Conservation (phyloP, 2,329 filamentous ascomycete species). For the Pseudogymnoascus destructans region DNA sequence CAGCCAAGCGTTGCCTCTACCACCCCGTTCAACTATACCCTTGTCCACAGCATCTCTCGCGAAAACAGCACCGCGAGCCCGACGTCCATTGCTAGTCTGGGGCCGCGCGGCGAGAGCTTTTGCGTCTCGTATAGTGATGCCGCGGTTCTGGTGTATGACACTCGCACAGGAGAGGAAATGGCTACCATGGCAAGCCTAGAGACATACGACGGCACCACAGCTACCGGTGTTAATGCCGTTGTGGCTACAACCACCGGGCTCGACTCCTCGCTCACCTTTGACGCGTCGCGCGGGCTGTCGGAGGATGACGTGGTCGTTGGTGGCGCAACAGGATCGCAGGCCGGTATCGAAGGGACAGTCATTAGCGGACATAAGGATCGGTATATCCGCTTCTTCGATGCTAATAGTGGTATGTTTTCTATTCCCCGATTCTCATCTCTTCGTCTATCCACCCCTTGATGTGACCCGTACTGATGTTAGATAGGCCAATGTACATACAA, state of each 20-base stretch:
- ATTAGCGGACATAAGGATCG: slow-evolving; percentile 95
- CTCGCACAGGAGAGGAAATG: slow-evolving; percentile 78
- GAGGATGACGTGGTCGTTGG: slow-evolving; percentile 60
- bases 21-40: slow-evolving; percentile 75
- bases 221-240: slow-evolving; percentile 77
- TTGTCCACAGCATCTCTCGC: slow-evolving; percentile 75
- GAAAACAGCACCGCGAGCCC: slow-evolving; percentile 59
- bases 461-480: background rate
- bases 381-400: slow-evolving; percentile 94
- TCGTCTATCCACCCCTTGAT: background rate
- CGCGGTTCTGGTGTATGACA: slow-evolving; percentile 83
- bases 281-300: slow-evolving; percentile 47
- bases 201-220: slow-evolving; percentile 79
- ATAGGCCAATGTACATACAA: slow-evolving; percentile 97
- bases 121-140: slow-evolving; percentile 89
- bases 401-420: slow-evolving; percentile 75
- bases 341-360: slow-evolving; percentile 79
- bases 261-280: slow-evolving; percentile 48
- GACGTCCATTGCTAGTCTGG: slow-evolving; percentile 87
- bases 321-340: slow-evolving; percentile 66
- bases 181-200: slow-evolving; percentile 87
- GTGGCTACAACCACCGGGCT: slow-evolving; percentile 76
- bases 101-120: slow-evolving; percentile 70
- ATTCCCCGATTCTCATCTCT: background rate
- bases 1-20: slow-evolving; percentile 77